Evolutionary conservation across 208 protist genomes (phyloP), one percentile per base, ranked within the genome.

Genomic region (Crithidia expoeki): DNA sequence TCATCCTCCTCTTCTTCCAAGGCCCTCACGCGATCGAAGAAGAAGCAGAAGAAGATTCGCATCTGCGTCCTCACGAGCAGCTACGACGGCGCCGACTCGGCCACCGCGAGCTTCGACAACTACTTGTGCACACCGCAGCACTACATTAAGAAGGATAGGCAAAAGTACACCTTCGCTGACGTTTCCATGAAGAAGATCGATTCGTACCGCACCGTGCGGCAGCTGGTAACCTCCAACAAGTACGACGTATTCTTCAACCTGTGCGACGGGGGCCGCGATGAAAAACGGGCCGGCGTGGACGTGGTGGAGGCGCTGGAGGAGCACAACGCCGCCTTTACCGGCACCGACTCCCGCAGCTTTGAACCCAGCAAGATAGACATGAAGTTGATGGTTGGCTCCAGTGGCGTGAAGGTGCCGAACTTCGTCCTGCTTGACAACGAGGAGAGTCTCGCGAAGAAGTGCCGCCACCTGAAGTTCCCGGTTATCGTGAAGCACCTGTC

Each of bases 401-500:
- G 85, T 21, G 87, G 89, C 21, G 87, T 96, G 57, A 83, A 79
- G 49, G 87, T 89, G 65, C 88, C 89, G 6, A 92, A 92, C 65
- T 94, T 93, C 83, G 89, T 89, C 19, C 73, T 96, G n/a, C 76
- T 94, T 19, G 71, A 86, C 47, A 88, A 77, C 72, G 58, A 70
- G 2, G 83, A 92, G 38, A 76, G 79, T 40, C 62, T 96, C 12
- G 89, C 86, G 32, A 90, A 94, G 75, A 90, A 92, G 72, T 95
- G 90, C 75, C 80, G 86, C 7, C 86, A 93, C 72, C 70, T 96
- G 47, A 80, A 81, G 60, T 94, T 94, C 67, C 92, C 92, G 25
- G 88, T 96, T n/a, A 96, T 96, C 72, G 87, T 94, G 34, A 96
- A 96, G 71, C 92, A 94, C 73, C 72, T 93, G 19, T 90, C 85